Conservation (phyloP, 2,329 filamentous ascomycete species). For the Dendrostoma leiphaemia region DNA sequence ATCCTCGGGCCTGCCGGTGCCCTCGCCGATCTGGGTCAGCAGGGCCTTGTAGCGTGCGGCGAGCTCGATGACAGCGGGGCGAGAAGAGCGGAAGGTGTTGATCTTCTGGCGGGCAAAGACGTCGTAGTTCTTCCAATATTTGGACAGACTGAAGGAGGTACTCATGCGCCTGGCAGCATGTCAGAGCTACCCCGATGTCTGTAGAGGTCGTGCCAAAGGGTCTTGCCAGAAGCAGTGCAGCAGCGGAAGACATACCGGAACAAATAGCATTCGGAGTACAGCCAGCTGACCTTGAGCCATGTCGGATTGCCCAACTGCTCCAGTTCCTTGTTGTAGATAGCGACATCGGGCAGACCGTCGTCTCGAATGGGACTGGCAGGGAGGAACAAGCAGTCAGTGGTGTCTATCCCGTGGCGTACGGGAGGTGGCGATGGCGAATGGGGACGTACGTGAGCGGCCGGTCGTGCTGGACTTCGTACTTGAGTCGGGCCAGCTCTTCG, state of each 20-base stretch:
- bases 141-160: slow-evolving; percentile 72
- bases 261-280: slow-evolving; percentile 92
- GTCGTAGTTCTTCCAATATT: slow-evolving; percentile 87
- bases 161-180: slow-evolving; percentile 75
- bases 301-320: slow-evolving; percentile 67
- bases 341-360: slow-evolving; percentile 74
- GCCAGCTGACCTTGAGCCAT: slow-evolving; percentile 86
- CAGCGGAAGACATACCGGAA: slow-evolving; percentile 58
- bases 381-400: slow-evolving; percentile 1
- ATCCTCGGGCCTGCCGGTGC: slow-evolving; percentile 52
- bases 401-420: background rate
- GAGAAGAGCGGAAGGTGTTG: slow-evolving; percentile 86
- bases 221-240: background rate
- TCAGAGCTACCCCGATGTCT: too few species aligned
- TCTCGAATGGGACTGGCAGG: slow-evolving; percentile 64
- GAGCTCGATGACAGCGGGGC: slow-evolving; percentile 58
- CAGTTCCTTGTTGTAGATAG: slow-evolving; percentile 82
- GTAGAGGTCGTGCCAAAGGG: too few species aligned
- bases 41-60: slow-evolving; percentile 52
- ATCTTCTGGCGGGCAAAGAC: slow-evolving; percentile 89
- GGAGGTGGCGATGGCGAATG: background rate
- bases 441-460: slow-evolving; percentile 67
- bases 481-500: slow-evolving; percentile 74
- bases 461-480: slow-evolving; percentile 94
- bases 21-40: slow-evolving; percentile 59